Conservation (phyloP, 371 early-diverging fungal species). For the Lichtheimia ramosa region DNA sequence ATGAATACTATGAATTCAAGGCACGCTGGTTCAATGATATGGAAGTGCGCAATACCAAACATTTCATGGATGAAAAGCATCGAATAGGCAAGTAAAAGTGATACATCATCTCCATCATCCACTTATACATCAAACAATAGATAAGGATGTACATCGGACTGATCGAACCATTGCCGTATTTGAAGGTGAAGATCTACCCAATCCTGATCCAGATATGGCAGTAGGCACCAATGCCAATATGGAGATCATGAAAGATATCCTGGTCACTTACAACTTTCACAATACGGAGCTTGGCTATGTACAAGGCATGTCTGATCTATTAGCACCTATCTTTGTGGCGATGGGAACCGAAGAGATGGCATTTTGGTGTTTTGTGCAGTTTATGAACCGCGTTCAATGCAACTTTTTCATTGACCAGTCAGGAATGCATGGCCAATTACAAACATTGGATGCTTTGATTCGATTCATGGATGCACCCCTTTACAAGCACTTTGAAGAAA, state of each 20-base stretch:
- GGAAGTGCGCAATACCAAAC: slow-evolving; percentile 51
- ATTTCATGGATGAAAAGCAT: slow-evolving; percentile 79
- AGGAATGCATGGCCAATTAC: slow-evolving; percentile 87
- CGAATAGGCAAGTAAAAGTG: slow-evolving; percentile 63
- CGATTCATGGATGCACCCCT: slow-evolving; percentile 82
- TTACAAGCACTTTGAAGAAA: slow-evolving; percentile 73
- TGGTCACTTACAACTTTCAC: slow-evolving; percentile 87
- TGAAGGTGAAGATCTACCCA: slow-evolving; percentile 64
- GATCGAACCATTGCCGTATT: slow-evolving; percentile 83
- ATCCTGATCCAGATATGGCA: slow-evolving; percentile 55
- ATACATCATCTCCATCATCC: no score
- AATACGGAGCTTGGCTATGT: slow-evolving; percentile 79
- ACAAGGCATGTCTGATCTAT: slow-evolving; percentile 95
- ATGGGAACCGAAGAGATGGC: slow-evolving; percentile 88
- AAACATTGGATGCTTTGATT: slow-evolving; percentile 71
- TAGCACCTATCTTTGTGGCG: slow-evolving; percentile 84
- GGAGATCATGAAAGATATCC: slow-evolving; percentile 83
- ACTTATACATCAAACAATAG: slow-evolving; percentile 26
- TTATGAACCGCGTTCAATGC: slow-evolving; percentile 85
- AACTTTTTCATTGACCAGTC: slow-evolving; percentile 85
- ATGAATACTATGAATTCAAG: slow-evolving; percentile 79
- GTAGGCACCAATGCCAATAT: slow-evolving; percentile 71
- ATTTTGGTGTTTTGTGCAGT: slow-evolving; percentile 89
- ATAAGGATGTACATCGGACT: slow-evolving; percentile 93
- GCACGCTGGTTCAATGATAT: slow-evolving; percentile 76